Evolutionary conservation across 2,329 filamentous ascomycete genomes (phyloP).

Genomic region (Waltergamsia citrina): DNA sequence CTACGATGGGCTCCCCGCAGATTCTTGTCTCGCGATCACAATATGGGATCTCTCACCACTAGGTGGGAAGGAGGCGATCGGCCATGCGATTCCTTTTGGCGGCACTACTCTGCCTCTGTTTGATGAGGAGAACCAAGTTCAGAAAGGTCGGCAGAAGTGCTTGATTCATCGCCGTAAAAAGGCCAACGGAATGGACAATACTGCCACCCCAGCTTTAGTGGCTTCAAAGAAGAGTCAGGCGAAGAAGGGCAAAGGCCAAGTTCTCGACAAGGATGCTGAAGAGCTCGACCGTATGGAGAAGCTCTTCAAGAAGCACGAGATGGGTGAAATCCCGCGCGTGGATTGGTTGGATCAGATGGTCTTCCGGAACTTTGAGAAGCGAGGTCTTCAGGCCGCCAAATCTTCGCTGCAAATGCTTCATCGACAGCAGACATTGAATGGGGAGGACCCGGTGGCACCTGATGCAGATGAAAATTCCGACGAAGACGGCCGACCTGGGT

Average conservation of each 20-base stretch:
- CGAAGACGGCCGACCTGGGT: constrained; percentile 33
- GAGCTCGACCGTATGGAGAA: constrained; percentile 86
- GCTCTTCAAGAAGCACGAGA: constrained; percentile 94
- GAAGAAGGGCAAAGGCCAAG: constrained; percentile 13
- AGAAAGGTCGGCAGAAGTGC: constrained; percentile 90
- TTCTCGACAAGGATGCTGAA: constrained; percentile 61
- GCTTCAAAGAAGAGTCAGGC: constrained; percentile 37
- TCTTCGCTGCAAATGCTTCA: constrained; percentile 51
- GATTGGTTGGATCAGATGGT: constrained; percentile 95
- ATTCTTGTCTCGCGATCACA: constrained; percentile 82
- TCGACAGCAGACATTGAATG: constrained; percentile 30
- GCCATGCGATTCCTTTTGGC: constrained; percentile 82
- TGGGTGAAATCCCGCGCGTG: constrained; percentile 87
- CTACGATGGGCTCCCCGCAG: constrained; percentile 72
- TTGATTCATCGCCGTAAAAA: constrained; percentile 70
- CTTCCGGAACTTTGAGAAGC: constrained; percentile 80
- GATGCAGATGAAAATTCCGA: constrained; percentile 18
- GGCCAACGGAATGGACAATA: constrained; percentile 76
- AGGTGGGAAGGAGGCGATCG: constrained; percentile 57
- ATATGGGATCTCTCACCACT: constrained; percentile 88
- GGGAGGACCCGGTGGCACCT: too few species aligned
- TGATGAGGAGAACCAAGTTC: constrained; percentile 80
- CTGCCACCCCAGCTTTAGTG: constrained; percentile 63
- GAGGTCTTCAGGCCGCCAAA: constrained; percentile 54
- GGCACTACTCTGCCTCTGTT: constrained; percentile 91